Evolutionary conservation across 129 eudicot genomes (phyloP).

Genomic region (Centrapalus pauciflorus): DNA sequence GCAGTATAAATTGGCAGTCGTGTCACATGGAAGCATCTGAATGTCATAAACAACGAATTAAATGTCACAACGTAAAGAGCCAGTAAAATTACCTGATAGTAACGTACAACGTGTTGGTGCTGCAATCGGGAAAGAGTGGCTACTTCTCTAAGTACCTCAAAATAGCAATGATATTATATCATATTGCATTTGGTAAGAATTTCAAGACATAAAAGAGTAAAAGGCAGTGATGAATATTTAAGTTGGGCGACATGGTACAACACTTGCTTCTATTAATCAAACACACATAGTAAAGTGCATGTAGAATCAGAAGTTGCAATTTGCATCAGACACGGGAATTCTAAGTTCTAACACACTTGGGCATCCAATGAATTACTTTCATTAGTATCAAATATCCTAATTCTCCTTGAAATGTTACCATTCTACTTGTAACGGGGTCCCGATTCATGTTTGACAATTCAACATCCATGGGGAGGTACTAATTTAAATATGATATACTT

Average conservation of each 20-base stretch:
- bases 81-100: conserved; percentile 62
- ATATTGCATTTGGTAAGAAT: conserved; percentile 2
- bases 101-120: conserved; percentile 95
- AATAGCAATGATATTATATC: conserved; percentile 20
- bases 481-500: conserved; percentile 9
- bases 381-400: background rate
- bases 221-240: background rate
- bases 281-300: background rate
- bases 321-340: background rate
- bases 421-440: background rate
- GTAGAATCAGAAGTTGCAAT: background rate
- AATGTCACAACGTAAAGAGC: background rate
- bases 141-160: conserved; percentile 68
- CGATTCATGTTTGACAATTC: background rate
- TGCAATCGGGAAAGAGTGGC: conserved; percentile 97
- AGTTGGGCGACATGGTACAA: no score
- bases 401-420: background rate
- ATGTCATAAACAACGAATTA: background rate
- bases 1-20: background rate
- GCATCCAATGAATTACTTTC: background rate
- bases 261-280: no score
- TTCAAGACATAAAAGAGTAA: background rate
- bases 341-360: background rate
- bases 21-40: background rate
- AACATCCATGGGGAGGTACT: background rate